Conservation (phyloP, 306 rosid genomes). For the Betula pendula region DNA sequence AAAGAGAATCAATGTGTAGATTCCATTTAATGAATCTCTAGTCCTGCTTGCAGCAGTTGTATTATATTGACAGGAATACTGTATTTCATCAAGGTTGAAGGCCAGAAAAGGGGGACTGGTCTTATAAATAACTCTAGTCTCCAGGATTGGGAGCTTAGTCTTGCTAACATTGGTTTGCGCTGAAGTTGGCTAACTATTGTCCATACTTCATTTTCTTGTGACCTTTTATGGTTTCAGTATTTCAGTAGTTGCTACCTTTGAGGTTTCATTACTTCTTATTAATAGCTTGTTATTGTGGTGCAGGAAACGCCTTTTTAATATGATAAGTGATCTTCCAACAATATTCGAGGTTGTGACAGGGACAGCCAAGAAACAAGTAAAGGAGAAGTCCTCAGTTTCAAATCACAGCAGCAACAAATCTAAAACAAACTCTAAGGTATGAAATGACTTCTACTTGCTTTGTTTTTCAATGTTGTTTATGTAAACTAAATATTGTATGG, state of each 20-base stretch:
- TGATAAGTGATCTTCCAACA: slow-evolving; percentile 90
- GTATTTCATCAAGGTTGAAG: slow-evolving; percentile 12
- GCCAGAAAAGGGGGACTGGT: slow-evolving; percentile 12
- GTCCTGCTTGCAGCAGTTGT: slow-evolving; percentile 3
- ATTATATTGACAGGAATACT: slow-evolving; percentile 3
- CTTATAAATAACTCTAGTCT: slow-evolving; percentile 4
- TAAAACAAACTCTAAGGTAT: slow-evolving; percentile 67
- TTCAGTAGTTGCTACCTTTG: slow-evolving; percentile 2
- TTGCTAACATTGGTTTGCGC: slow-evolving; percentile 9
- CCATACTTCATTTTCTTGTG: slow-evolving; percentile 1
- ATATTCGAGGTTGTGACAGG: slow-evolving; percentile 77
- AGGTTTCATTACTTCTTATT: slow-evolving; percentile 8
- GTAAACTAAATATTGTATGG: not conserved
- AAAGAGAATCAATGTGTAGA: not conserved
- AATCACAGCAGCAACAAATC: slow-evolving; percentile 71
- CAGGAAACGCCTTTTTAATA: slow-evolving; percentile 76
- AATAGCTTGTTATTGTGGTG: slow-evolving; percentile 31
- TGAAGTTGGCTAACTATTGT: not conserved
- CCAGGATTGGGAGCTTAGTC: not conserved
- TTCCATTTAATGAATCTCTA: not conserved
- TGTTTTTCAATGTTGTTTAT: not conserved
- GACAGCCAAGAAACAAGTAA: slow-evolving; percentile 63
- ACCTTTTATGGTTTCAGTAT: slow-evolving; percentile 6
- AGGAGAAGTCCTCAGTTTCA: slow-evolving; percentile 70
- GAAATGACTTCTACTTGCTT: slow-evolving; percentile 9